These are phyloP conservation scores for Fusarium udum DNA, from an alignment of 2,329 filamentous ascomycete species.

Conservation along the genomic window DNA sequence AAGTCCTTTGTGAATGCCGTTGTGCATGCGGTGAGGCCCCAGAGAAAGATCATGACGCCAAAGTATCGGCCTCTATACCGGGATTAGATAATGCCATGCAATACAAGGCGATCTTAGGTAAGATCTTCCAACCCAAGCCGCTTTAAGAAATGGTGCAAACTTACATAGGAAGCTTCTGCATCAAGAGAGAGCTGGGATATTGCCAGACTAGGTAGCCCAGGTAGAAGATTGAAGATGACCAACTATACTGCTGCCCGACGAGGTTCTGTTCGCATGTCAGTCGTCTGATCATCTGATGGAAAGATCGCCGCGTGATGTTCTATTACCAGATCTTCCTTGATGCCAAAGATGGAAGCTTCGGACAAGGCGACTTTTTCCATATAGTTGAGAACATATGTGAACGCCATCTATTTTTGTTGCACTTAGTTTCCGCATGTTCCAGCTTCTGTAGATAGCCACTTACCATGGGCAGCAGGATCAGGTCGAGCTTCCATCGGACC, in stretches of 20 bases:
- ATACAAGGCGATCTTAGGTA: rapidly evolving
- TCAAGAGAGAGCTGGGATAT: background rate
- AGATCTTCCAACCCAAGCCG: too few species aligned
- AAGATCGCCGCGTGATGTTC: too few species aligned
- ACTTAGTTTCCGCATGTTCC: rapidly evolving
- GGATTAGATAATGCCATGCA: rapidly evolving
- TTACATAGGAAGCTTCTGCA: background rate
- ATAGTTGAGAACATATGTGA: background rate
- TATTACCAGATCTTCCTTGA: background rate
- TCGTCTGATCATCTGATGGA: too few species aligned
- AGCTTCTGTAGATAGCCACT: rapidly evolving
- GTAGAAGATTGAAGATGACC: background rate
- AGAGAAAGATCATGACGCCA: background rate
- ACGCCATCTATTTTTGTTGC: background rate
- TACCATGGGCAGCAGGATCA: background rate
- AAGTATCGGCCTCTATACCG: background rate
- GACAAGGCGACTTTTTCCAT: background rate
- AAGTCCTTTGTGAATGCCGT: background rate
- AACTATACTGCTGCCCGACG: background rate
- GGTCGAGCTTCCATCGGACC: background rate
- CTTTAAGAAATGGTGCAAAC: background rate
- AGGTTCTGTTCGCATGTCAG: background rate
- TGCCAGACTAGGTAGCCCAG: background rate
- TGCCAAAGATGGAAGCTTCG: background rate
- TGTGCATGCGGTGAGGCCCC: background rate